phyloP scores from a whole-genome alignment of 1,284 basidiomycete species.

The Apiotrichum brassicae region DNA sequence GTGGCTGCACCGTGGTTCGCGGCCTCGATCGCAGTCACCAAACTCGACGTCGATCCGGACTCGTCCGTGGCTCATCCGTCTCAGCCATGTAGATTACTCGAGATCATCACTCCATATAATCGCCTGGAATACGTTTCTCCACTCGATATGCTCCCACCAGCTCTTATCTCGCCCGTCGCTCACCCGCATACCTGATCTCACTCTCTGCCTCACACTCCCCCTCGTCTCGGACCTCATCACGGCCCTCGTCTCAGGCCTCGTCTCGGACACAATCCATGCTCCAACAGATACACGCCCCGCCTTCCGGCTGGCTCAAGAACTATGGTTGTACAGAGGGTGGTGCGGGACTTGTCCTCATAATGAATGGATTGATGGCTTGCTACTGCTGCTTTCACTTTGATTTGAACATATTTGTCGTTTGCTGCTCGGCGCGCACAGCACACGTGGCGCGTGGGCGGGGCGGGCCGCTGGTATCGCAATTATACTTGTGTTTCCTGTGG shows the following conservation, averaged over 20 bases:
- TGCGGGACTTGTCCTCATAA: background rate
- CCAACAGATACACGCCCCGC: conserved; percentile 9
- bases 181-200: too few species aligned
- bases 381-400: background rate
- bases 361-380: background rate
- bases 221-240: too few species aligned
- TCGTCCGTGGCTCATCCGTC: too few species aligned
- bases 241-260: background rate
- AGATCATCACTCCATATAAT: too few species aligned
- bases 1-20: too few species aligned
- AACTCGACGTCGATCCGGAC: too few species aligned
- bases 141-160: too few species aligned
- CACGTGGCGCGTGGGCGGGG: background rate
- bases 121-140: too few species aligned
- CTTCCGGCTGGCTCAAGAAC: conserved; percentile 1
- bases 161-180: too few species aligned
- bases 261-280: conserved; percentile 11
- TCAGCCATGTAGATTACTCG: too few species aligned
- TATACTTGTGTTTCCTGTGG: conserved; percentile 9
- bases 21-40: too few species aligned
- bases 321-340: conserved; percentile 5
- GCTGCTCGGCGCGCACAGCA: too few species aligned
- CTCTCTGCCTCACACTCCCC: background rate
- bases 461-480: conserved; percentile 1
- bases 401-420: background rate